phyloP scores from a whole-genome alignment of 306 rosid genomes.

The Spatholobus suberectus region DNA sequence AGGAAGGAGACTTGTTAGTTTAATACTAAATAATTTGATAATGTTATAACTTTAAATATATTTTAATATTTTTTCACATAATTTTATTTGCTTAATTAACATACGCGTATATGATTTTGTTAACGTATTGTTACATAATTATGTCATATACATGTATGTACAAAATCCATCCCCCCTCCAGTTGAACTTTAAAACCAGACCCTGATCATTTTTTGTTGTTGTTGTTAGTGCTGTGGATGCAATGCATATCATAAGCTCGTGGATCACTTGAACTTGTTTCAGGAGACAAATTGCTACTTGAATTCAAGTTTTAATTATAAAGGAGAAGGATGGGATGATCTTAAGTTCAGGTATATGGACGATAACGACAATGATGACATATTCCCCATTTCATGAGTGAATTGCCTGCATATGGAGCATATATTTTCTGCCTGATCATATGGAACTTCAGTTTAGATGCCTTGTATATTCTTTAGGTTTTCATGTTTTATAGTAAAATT shows the following conservation, averaged over 20 bases:
- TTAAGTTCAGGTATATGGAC: slow-evolving; percentile 68
- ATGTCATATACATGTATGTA: neutral
- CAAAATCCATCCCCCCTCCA: neutral
- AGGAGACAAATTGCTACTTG: slow-evolving; percentile 88
- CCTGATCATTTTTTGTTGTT: slow-evolving; percentile 12
- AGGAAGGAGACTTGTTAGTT: slow-evolving; percentile 10
- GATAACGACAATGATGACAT: slow-evolving; percentile 59
- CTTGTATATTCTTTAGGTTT: slow-evolving; percentile 54
- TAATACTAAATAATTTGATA: neutral
- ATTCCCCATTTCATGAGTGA: slow-evolving; percentile 63
- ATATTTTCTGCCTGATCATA: slow-evolving; percentile 44
- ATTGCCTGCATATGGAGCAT: slow-evolving; percentile 36
- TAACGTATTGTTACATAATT: neutral
- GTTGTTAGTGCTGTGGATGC: slow-evolving; percentile 88
- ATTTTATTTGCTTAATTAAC: neutral
- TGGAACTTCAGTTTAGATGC: slow-evolving; percentile 44
- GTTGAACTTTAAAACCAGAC: neutral
- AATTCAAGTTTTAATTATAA: slow-evolving; percentile 76
- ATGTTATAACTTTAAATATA: neutral
- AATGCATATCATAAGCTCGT: slow-evolving; percentile 94
- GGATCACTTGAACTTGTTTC: slow-evolving; percentile 92
- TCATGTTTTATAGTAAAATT: slow-evolving; percentile 18
- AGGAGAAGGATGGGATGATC: slow-evolving; percentile 78
- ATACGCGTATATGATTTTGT: neutral
- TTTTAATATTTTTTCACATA: neutral